These are phyloP conservation scores for Heritiera littoralis DNA, from an alignment of 345 rosid genomes.

Conservation along the genomic window DNA sequence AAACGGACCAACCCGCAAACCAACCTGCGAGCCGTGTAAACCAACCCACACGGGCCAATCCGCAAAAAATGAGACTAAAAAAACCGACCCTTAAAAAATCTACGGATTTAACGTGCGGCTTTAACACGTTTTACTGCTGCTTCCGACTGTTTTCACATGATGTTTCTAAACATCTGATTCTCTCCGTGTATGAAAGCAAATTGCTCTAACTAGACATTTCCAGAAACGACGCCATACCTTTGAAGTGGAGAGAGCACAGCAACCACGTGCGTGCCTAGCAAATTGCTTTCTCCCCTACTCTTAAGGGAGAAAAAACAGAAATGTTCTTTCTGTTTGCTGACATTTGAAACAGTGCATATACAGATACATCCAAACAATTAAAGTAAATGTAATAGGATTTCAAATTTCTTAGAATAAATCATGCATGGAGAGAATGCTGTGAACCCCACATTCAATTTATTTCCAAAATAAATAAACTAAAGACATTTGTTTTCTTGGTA, in stretches of 20 bases:
- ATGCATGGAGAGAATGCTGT: neutral
- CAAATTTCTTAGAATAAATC: neutral
- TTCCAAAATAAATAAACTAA: neutral
- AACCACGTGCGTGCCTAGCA: no score
- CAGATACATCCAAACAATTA: no score
- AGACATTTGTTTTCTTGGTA: neutral
- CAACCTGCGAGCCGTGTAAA: no score
- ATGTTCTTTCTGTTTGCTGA: no score
- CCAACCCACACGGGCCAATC: no score
- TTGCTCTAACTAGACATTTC: neutral
- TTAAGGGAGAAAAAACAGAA: neutral
- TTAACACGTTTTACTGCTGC: neutral
- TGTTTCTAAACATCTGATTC: neutral
- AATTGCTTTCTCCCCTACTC: neutral
- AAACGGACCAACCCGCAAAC: no score
- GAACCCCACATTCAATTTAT: neutral
- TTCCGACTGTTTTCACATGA: neutral
- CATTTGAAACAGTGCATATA: no score
- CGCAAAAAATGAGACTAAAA: no score
- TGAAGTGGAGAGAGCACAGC: neutral
- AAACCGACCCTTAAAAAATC: no score
- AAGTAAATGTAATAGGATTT: neutral
- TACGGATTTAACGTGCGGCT: no score
- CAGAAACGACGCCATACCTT: neutral
- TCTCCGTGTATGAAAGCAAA: neutral